phyloP scores from a whole-genome alignment of 1,139 yeast species.

The Yamadazyma blattariae region DNA sequence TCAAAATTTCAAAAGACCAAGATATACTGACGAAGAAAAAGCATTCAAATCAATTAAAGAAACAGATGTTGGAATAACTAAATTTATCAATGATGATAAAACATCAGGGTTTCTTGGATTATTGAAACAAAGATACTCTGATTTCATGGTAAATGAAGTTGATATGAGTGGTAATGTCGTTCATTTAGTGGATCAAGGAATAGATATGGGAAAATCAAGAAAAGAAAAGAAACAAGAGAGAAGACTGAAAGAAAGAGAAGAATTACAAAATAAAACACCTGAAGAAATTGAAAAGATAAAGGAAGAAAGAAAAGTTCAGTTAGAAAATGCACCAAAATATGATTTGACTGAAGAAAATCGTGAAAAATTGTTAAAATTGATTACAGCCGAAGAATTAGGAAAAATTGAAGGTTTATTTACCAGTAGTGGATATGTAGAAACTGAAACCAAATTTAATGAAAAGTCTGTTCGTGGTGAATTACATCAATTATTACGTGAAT shows the following conservation, averaged over 20 bases:
- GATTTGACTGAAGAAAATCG: conserved; percentile 46
- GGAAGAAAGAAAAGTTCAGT: conserved; percentile 24
- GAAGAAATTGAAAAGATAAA: conserved; percentile 35
- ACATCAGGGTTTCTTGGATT: conserved; percentile 71
- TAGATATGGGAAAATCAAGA: conserved; percentile 49
- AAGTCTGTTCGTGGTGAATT: conserved; percentile 71
- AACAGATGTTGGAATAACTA: conserved; percentile 80
- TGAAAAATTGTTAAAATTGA: conserved; percentile 42
- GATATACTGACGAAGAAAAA: conserved; percentile 7
- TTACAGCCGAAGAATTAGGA: conserved; percentile 60
- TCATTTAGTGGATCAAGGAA: conserved; percentile 73
- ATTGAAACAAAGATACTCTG: conserved; percentile 88
- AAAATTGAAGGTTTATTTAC: conserved; percentile 54
- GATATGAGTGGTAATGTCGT: conserved; percentile 65
- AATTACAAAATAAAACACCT: conserved; percentile 30
- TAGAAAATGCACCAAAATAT: conserved; percentile 33
- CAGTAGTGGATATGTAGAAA: conserved; percentile 59
- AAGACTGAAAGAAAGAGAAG: conserved; percentile 38
- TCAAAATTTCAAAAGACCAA: conserved; percentile 5
- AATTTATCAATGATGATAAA: conserved; percentile 48
- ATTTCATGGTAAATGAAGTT: conserved; percentile 90
- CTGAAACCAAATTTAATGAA: conserved; percentile 57
- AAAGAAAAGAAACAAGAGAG: conserved; percentile 50
- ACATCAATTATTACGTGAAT: conserved; percentile 72
- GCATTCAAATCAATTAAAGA: conserved; percentile 40